These are phyloP conservation scores for Kazachstania martiniae DNA, from an alignment of 805 yeast genomes.

Conservation along the genomic window DNA sequence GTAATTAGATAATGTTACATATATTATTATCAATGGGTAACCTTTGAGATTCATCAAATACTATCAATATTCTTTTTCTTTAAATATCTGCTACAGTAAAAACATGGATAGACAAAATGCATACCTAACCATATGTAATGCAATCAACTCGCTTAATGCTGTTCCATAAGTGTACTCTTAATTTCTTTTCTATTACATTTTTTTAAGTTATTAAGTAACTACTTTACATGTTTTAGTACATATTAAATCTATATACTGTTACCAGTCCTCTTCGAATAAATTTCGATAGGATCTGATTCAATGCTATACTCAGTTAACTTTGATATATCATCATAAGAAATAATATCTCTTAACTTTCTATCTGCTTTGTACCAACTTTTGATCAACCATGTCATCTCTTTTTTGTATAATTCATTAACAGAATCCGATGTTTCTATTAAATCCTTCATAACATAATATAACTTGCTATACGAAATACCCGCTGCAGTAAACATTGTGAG, in stretches of 20 bases:
- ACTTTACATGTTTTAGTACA: not conserved
- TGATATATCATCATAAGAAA: constrained; percentile 36
- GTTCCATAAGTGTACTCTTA: no score
- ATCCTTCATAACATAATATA: constrained; percentile 54
- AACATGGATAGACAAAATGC: no score
- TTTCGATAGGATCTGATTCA: constrained; percentile 48
- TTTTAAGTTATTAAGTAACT: not conserved
- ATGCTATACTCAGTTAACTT: constrained; percentile 37
- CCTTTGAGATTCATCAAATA: no score
- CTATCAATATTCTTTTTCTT: no score
- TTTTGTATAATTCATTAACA: constrained; percentile 32
- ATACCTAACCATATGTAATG: no score
- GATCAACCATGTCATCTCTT: constrained; percentile 55
- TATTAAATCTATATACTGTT: constrained; percentile 13
- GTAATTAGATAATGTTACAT: constrained; percentile 28
- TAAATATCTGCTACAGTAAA: no score
- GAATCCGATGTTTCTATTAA: constrained; percentile 51
- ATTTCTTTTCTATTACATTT: not conserved
- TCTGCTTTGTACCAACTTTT: constrained; percentile 59
- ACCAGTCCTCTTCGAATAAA: constrained; percentile 33
- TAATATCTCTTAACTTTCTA: constrained; percentile 47
- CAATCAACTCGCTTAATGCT: no score
- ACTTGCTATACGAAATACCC: constrained; percentile 52
- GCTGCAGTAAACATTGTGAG: constrained; percentile 53
- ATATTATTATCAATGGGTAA: no score